phyloP scores from a whole-genome alignment of 2,329 filamentous ascomycete species.

The Leptodontidium sp. region DNA sequence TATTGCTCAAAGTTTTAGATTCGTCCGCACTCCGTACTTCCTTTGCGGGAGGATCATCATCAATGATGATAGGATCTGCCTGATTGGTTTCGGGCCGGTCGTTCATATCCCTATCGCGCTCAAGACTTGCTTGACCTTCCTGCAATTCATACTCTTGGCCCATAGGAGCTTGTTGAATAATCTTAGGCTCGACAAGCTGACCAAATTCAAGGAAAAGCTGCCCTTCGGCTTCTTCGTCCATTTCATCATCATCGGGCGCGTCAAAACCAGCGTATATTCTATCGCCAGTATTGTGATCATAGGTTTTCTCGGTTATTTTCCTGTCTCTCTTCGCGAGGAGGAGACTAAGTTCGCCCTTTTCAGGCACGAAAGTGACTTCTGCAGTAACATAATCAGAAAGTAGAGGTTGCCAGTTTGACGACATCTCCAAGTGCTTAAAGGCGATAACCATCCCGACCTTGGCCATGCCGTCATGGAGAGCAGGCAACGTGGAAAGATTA shows the following conservation, averaged over 20 bases:
- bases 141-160: background rate
- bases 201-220: constrained; percentile 65
- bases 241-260: constrained; percentile 69
- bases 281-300: constrained; percentile 73
- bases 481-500: constrained; percentile 62
- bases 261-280: constrained; percentile 83
- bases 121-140: constrained; percentile 34
- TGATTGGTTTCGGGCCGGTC: background rate
- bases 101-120: constrained; percentile 18
- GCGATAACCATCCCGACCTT: constrained; percentile 70
- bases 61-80: background rate
- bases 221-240: constrained; percentile 63
- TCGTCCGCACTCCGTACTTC: constrained; percentile 31
- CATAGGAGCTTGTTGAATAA: constrained; percentile 58
- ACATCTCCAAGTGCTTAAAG: constrained; percentile 70
- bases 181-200: constrained; percentile 73
- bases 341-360: constrained; percentile 64
- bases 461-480: constrained; percentile 57
- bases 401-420: constrained; percentile 71
- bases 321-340: constrained; percentile 75
- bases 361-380: constrained; percentile 63
- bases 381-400: constrained; percentile 71
- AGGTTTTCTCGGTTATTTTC: constrained; percentile 62
- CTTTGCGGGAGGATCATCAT: constrained; percentile 28
- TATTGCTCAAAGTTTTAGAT: constrained; percentile 31